Evolutionary conservation across 108 stramenopile genomes (phyloP).

Genomic region (Skeletonema costatum): DNA sequence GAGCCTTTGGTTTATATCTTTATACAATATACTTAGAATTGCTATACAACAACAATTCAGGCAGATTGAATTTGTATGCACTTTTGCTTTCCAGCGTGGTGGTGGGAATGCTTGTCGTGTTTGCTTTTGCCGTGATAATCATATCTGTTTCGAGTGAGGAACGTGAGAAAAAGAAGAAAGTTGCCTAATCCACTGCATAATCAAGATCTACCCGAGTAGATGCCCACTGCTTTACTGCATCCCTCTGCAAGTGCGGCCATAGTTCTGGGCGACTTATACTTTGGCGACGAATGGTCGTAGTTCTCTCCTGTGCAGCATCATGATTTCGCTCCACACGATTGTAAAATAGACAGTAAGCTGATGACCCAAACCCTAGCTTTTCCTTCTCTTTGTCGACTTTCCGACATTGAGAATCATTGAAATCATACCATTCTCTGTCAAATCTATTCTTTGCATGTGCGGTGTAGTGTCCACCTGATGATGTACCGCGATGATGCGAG

Average conservation of each 20-base stretch:
- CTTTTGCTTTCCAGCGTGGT: neutral
- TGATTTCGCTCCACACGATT: constrained; percentile 59
- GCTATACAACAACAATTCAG: neutral
- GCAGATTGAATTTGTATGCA: neutral
- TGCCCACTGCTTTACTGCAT: constrained; percentile 20
- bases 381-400: constrained; percentile 41
- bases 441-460: constrained; percentile 83
- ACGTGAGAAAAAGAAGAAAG: too few species aligned
- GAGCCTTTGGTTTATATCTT: neutral
- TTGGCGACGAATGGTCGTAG: constrained; percentile 68
- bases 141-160: too few species aligned
- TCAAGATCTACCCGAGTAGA: constrained; percentile 14
- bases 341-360: constrained; percentile 81
- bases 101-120: neutral
- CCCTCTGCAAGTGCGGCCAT: constrained; percentile 84
- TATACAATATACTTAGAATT: neutral
- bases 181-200: neutral
- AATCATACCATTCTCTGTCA: constrained; percentile 82
- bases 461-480: constrained; percentile 96
- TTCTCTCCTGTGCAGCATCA: constrained; percentile 39
- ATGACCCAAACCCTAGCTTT: constrained; percentile 32
- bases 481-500: constrained; percentile 87
- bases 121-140: too few species aligned
- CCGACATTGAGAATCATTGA: constrained; percentile 68
- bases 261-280: constrained; percentile 76